Evolutionary conservation across 768 basidiomycete species (phyloP).

Genomic region (Boletus barrowsii): DNA sequence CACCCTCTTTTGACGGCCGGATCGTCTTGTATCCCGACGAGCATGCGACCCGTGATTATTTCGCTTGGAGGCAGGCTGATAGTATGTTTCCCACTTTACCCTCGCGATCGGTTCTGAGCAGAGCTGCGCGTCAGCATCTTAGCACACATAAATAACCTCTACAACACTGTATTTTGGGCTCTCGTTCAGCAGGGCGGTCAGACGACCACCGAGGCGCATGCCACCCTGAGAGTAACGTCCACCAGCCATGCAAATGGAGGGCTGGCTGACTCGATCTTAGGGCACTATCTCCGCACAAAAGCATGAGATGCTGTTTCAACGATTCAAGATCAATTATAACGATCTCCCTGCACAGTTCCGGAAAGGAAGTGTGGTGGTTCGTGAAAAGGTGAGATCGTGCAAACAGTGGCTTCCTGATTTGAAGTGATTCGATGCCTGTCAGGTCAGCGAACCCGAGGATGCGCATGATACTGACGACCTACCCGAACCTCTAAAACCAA

Average conservation of each 20-base stretch:
- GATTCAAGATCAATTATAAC: constrained; percentile 89
- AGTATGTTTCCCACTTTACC: constrained; percentile 53
- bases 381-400: constrained; percentile 47
- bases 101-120: constrained; percentile 5
- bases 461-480: neutral
- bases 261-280: constrained; percentile 40
- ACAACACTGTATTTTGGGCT: constrained; percentile 96
- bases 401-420: neutral
- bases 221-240: constrained; percentile 60
- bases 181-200: constrained; percentile 81
- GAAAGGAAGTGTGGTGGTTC: constrained; percentile 83
- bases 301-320: constrained; percentile 83
- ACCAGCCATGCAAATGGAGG: neutral
- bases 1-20: constrained; percentile 92
- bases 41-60: constrained; percentile 82
- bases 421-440: neutral
- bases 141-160: constrained; percentile 98
- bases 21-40: constrained; percentile 77
- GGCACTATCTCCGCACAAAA: constrained; percentile 88
- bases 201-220: constrained; percentile 78
- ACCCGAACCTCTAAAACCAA: neutral
- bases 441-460: constrained; percentile 11
- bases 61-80: constrained; percentile 94
- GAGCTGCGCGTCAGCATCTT: constrained; percentile 19
- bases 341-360: constrained; percentile 64